Evolutionary conservation across 1,284 basidiomycete genomes (phyloP).

Genomic region (Hypsizygus ulmarius): DNA sequence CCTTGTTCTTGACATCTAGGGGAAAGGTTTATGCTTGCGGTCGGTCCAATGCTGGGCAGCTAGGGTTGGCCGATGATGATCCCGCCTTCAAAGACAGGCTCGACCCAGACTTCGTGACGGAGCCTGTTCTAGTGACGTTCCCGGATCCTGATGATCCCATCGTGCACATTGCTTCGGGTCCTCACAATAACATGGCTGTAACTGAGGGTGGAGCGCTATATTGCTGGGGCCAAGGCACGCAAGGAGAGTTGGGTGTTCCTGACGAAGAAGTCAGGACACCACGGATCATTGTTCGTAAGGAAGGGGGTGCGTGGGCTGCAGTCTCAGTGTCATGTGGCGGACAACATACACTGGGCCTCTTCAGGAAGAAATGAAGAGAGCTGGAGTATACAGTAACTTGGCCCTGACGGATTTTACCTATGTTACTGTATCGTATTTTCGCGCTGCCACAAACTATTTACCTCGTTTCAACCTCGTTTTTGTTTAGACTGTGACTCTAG

Average conservation of each 20-base stretch:
- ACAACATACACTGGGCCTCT: constrained; percentile 68
- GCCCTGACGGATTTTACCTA: neutral
- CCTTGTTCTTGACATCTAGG: constrained; percentile 80
- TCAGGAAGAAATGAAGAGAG: constrained; percentile 50
- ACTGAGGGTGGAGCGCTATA: constrained; percentile 78
- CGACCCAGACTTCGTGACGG: constrained; percentile 55
- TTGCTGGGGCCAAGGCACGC: constrained; percentile 83
- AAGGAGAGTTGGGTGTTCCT: constrained; percentile 65
- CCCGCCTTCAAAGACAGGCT: constrained; percentile 49
- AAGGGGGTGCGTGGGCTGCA: constrained; percentile 65
- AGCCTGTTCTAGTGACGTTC: constrained; percentile 68
- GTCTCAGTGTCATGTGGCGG: constrained; percentile 64
- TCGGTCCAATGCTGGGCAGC: constrained; percentile 73
- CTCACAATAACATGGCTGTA: constrained; percentile 82
- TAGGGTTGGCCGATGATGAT: constrained; percentile 70
- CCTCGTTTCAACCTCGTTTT: neutral
- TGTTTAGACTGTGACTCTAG: neutral
- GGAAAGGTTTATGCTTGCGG: constrained; percentile 86
- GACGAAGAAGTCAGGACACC: constrained; percentile 59
- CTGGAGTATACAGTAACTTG: neutral
- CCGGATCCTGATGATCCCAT: constrained; percentile 70
- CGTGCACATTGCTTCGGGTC: constrained; percentile 73
- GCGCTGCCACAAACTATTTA: neutral
- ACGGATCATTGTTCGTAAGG: constrained; percentile 61
- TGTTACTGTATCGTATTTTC: constrained; percentile 1